Conservation (phyloP, 176 grass and related monocot genomes). For the Oryza nivara region DNA sequence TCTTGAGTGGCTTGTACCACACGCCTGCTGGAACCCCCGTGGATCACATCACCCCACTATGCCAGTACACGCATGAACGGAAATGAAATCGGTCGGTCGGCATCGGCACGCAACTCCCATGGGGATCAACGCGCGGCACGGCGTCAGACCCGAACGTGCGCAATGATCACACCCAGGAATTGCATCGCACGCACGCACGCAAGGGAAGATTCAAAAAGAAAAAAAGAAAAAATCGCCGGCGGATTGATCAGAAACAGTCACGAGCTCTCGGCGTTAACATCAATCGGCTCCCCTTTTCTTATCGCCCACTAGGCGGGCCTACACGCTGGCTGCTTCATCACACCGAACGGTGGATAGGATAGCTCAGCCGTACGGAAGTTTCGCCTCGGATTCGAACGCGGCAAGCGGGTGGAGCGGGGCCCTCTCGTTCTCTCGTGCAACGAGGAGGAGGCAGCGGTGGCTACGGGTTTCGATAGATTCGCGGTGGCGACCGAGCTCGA, state of each 20-base stretch:
- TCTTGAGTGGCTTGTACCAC: not conserved
- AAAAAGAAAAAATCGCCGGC: too few relatives aligned
- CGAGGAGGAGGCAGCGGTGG: not conserved
- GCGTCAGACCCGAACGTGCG: not conserved
- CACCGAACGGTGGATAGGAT: not conserved
- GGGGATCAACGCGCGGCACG: not conserved
- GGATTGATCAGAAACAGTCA: not conserved
- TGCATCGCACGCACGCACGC: not conserved
- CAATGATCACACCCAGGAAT: not conserved
- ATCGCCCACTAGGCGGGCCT: not conserved
- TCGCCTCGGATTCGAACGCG: slow-evolving; percentile 9
- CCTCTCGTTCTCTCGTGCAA: not conserved
- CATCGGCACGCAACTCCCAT: not conserved
- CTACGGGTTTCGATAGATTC: not conserved
- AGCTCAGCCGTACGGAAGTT: not conserved
- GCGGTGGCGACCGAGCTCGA: not conserved
- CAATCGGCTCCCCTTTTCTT: not conserved
- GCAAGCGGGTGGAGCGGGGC: not conserved
- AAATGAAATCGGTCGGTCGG: not conserved
- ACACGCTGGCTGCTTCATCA: too few relatives aligned
- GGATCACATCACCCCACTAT: too few relatives aligned
- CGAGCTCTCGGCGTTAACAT: not conserved
- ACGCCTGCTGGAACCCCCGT: not conserved
- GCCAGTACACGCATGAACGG: not conserved
- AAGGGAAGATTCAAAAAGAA: not conserved